Evolutionary conservation across 345 rosid genomes (phyloP).

Genomic region (Aquilaria sinensis): DNA sequence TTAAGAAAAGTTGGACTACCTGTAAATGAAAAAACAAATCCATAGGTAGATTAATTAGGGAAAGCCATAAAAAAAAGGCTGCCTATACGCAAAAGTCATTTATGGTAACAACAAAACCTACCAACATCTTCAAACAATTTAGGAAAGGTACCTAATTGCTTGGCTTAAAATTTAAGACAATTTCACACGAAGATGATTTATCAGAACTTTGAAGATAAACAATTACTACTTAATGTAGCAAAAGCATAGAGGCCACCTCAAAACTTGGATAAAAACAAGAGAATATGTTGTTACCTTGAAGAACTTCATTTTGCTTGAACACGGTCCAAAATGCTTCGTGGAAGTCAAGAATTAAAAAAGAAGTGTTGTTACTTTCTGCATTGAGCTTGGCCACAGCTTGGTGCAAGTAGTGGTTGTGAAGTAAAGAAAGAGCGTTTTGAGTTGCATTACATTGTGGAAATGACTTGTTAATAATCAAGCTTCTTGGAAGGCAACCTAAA

Average conservation of each 20-base stretch:
- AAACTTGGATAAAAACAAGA: no score
- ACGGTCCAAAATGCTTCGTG: slow-evolving; percentile 23
- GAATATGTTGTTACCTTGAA: no score
- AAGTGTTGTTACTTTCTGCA: slow-evolving; percentile 11
- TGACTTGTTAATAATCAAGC: background rate
- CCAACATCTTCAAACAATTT: no score
- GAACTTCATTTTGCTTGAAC: slow-evolving; percentile 19
- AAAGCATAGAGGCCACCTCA: no score
- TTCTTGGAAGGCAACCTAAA: slow-evolving; percentile 31
- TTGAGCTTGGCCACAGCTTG: slow-evolving; percentile 26
- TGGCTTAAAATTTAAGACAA: no score
- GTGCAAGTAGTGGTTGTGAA: slow-evolving; percentile 29
- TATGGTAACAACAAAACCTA: no score
- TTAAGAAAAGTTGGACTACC: slow-evolving; percentile 34
- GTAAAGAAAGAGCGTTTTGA: slow-evolving; percentile 8
- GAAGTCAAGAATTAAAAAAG: slow-evolving; percentile 36
- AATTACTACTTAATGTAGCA: no score
- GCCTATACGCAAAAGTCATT: background rate
- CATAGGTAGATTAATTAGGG: background rate
- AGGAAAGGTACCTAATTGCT: no score
- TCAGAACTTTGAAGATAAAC: no score
- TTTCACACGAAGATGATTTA: no score
- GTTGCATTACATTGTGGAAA: slow-evolving; percentile 22
- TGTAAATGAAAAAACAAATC: slow-evolving; percentile 5
- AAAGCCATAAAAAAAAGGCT: background rate